Conservation (phyloP, 2,329 filamentous ascomycete species). For the Colletotrichum sp. region DNA sequence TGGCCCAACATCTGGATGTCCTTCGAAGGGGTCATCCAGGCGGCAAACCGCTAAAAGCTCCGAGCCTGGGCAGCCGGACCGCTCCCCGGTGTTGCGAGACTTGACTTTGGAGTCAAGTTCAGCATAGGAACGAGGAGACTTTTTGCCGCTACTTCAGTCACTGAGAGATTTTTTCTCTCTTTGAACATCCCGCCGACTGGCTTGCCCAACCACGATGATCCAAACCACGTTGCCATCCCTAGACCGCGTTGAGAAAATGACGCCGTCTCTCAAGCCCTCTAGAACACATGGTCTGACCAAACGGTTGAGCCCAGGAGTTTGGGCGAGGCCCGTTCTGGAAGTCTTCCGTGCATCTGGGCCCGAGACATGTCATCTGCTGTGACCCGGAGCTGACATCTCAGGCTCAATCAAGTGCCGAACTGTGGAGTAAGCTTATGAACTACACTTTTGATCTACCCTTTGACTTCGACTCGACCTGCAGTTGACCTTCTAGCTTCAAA, state of each 20-base stretch:
- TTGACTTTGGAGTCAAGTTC: not conserved
- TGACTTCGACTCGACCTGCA: not conserved
- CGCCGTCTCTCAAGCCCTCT: not conserved
- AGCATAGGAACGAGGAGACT: not conserved
- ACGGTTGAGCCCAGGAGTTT: not conserved
- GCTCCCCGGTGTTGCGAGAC: not conserved
- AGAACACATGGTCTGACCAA: not conserved
- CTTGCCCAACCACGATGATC: not conserved
- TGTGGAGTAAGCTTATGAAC: not conserved
- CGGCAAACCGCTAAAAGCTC: not conserved
- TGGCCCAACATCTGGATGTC: not conserved
- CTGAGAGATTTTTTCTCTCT: not conserved
- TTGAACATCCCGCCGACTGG: accelerated
- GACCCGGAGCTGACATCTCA: not conserved
- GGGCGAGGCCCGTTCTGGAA: not conserved
- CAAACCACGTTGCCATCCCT: accelerated
- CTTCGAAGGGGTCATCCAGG: not conserved
- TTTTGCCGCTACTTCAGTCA: not conserved
- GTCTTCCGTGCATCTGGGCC: not conserved
- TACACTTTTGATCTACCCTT: not conserved
- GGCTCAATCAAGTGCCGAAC: not conserved
- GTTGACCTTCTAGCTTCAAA: not conserved
- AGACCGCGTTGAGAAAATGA: not conserved
- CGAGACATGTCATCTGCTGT: not conserved
- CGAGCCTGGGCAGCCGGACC: not conserved